Evolutionary conservation across 164 flowering plant genomes (phyloP).

Genomic region (Taxillus chinensis): DNA sequence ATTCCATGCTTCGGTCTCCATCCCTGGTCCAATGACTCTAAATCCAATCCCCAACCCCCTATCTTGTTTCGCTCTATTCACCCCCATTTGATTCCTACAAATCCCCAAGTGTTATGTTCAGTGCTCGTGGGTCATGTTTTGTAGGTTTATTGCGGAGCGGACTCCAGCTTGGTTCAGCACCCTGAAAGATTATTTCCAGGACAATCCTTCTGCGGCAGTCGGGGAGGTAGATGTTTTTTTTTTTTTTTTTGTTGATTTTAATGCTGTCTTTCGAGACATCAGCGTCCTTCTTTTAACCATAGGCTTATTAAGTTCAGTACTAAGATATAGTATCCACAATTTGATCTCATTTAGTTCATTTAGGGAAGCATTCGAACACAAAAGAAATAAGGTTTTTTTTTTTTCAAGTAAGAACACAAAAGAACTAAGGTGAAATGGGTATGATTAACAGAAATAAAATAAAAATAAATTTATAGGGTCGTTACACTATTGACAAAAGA

Average conservation of each 20-base stretch:
- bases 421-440: too few species aligned
- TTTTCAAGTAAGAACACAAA: too few species aligned
- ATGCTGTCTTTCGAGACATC: neutral
- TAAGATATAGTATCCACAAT: too few species aligned
- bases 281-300: too few species aligned
- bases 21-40: conserved; percentile 42
- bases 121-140: neutral
- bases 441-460: too few species aligned
- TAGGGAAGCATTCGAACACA: too few species aligned
- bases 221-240: conserved; percentile 49
- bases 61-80: neutral
- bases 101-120: neutral
- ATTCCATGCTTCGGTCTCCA: conserved; percentile 90
- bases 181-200: conserved; percentile 42
- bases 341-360: too few species aligned
- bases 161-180: conserved; percentile 57
- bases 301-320: too few species aligned
- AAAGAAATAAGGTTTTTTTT: too few species aligned
- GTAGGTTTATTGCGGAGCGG: conserved; percentile 62
- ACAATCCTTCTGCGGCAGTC: conserved; percentile 75
- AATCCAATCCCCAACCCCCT: too few species aligned
- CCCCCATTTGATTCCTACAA: neutral
- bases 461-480: too few species aligned
- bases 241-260: neutral
- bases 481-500: too few species aligned